phyloP scores from a whole-genome alignment of 352 stramenopile species.

The Globisporangium nunn region DNA sequence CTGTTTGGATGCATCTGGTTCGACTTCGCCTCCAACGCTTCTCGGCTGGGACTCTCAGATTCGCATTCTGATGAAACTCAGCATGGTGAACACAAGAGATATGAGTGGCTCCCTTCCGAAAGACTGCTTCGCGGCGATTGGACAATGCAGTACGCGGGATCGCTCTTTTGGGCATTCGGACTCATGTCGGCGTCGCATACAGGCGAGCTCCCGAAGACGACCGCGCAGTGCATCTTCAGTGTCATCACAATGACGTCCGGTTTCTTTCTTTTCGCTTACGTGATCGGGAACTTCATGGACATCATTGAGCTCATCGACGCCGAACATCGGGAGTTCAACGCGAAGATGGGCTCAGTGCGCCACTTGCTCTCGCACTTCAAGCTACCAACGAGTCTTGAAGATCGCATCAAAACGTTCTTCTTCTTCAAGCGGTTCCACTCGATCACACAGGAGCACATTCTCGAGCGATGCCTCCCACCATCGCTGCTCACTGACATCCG shows the following conservation, averaged over 20 bases:
- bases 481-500: slow-evolving; percentile 64
- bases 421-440: slow-evolving; percentile 71
- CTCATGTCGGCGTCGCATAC: slow-evolving; percentile 56
- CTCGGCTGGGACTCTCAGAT: slow-evolving; percentile 7
- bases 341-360: slow-evolving; percentile 39
- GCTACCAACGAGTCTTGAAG: slow-evolving; percentile 29
- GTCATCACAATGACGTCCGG: slow-evolving; percentile 52
- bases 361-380: slow-evolving; percentile 52
- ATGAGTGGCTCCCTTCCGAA: slow-evolving; percentile 25
- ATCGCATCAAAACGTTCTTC: slow-evolving; percentile 56
- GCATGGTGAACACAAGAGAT: neutral
- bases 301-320: slow-evolving; percentile 63
- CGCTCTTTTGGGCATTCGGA: slow-evolving; percentile 62
- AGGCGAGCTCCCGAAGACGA: slow-evolving; percentile 43
- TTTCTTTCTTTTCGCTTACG: slow-evolving; percentile 70
- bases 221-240: slow-evolving; percentile 42
- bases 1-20: slow-evolving; percentile 58
- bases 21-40: slow-evolving; percentile 34
- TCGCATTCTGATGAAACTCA: no score
- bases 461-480: slow-evolving; percentile 55
- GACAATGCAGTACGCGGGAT: slow-evolving; percentile 47
- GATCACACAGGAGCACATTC: slow-evolving; percentile 61
- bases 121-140: neutral
- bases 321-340: slow-evolving; percentile 60
- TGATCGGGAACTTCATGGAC: slow-evolving; percentile 66